Conservation (phyloP, 495 filamentous ascomycete genomes). For the Lophiotrema nucula region DNA sequence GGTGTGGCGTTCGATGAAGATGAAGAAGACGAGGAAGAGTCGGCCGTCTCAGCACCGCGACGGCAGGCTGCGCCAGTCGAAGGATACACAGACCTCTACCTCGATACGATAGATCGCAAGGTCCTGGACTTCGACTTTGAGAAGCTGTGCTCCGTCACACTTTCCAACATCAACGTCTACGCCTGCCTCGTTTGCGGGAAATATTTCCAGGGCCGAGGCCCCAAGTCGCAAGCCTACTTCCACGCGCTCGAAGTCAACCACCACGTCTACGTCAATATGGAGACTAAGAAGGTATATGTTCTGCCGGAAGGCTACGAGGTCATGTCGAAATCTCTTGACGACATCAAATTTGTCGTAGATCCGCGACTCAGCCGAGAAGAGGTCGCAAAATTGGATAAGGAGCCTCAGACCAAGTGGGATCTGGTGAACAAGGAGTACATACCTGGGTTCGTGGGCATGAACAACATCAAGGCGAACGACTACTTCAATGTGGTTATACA, state of each 20-base stretch:
- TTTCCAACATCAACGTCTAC: slow-evolving; percentile 98
- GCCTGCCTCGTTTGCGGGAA: slow-evolving; percentile 96
- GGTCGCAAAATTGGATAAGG: slow-evolving; percentile 76
- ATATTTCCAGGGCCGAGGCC: slow-evolving; percentile 93
- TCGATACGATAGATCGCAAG: slow-evolving; percentile 89
- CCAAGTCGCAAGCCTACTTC: slow-evolving; percentile 94
- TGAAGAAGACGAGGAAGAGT: slow-evolving; percentile 46
- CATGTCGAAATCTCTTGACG: slow-evolving; percentile 88
- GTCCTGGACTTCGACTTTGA: slow-evolving; percentile 96
- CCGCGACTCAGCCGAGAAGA: slow-evolving; percentile 78
- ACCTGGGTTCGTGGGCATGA: slow-evolving; percentile 94
- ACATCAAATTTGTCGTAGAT: slow-evolving; percentile 98
- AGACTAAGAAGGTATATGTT: slow-evolving; percentile 91
- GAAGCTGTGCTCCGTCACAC: slow-evolving; percentile 90
- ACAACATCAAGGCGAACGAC: slow-evolving; percentile 99
- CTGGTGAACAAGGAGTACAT: slow-evolving; percentile 78
- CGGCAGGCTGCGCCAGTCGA: slow-evolving; percentile 75
- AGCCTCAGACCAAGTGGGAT: slow-evolving; percentile 72
- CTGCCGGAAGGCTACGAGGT: slow-evolving; percentile 98
- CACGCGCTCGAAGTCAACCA: slow-evolving; percentile 93
- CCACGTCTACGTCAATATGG: slow-evolving; percentile 97
- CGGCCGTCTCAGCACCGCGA: slow-evolving; percentile 40
- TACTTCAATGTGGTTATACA: slow-evolving; percentile 98
- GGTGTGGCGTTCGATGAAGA: slow-evolving; percentile 41
- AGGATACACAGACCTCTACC: slow-evolving; percentile 93